Percentiles rank a stretch among this genome's conserved stretches.
phyloP scores from a whole-genome alignment of 495 filamentous ascomycete genomes.

The Aspergillus hancockii region DNA sequence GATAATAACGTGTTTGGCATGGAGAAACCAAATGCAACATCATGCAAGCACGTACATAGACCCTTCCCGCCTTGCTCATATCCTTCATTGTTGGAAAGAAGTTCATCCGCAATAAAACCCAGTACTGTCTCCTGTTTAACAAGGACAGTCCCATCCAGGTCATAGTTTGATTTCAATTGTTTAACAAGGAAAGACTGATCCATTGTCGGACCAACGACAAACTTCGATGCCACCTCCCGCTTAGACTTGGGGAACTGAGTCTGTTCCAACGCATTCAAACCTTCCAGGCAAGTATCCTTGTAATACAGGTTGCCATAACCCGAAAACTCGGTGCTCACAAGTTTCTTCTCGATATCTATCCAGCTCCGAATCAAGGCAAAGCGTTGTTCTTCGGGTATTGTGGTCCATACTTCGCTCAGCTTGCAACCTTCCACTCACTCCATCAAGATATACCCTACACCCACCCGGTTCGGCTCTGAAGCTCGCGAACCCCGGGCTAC shows the following conservation, averaged over 20 bases:
- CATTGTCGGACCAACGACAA: slow-evolving; percentile 21
- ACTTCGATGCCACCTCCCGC: too few relatives aligned
- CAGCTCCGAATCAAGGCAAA: slow-evolving; percentile 15
- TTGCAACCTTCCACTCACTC: slow-evolving; percentile 14
- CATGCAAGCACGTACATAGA: too few relatives aligned
- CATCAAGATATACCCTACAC: slow-evolving; percentile 14
- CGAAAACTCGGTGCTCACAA: slow-evolving; percentile 6
- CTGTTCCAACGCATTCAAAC: slow-evolving; percentile 7
- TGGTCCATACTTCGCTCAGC: slow-evolving; percentile 19
- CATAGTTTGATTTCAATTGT: too few relatives aligned
- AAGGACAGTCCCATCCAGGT: too few relatives aligned
- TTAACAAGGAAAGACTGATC: slow-evolving; percentile 19
- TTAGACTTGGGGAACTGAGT: not conserved
- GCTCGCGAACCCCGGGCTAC: slow-evolving; percentile 13
- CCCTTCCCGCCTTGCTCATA: too few relatives aligned
- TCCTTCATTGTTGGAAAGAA: too few relatives aligned
- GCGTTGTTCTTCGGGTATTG: slow-evolving; percentile 18
- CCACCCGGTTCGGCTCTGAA: slow-evolving; percentile 7
- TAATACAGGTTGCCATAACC: slow-evolving; percentile 17
- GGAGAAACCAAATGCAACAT: too few relatives aligned
- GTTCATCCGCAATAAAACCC: too few relatives aligned
- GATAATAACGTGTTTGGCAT: too few relatives aligned
- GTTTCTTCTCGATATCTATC: slow-evolving; percentile 10
- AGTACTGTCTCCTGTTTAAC: too few relatives aligned
- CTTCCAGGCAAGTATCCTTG: slow-evolving; percentile 7